phyloP scores from a whole-genome alignment of 1,284 basidiomycete species.

The Ceratobasidium theobromae region DNA sequence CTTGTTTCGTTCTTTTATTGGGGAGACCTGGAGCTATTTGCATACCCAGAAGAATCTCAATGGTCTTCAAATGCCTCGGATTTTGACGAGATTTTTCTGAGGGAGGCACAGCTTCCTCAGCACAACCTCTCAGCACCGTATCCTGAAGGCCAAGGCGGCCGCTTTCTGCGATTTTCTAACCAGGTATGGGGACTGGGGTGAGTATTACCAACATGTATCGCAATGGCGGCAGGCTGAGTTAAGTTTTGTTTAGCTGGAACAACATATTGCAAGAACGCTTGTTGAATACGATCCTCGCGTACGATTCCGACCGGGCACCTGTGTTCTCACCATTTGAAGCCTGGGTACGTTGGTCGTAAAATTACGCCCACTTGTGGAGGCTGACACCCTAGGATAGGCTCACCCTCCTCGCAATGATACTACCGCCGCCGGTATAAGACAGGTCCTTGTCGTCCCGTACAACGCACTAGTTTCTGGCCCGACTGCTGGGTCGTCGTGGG shows the following conservation, averaged over 20 bases:
- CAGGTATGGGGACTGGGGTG: conserved; percentile 34
- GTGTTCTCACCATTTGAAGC: conserved; percentile 33
- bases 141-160: conserved; percentile 34
- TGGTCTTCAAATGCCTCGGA: conserved; percentile 13
- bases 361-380: background rate
- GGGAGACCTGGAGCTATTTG: background rate
- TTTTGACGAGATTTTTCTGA: conserved; percentile 24
- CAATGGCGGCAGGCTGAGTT: background rate
- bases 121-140: conserved; percentile 31
- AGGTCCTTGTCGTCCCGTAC: conserved; percentile 20
- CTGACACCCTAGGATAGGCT: background rate
- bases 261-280: conserved; percentile 60
- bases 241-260: conserved; percentile 55
- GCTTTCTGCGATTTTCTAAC: conserved; percentile 28
- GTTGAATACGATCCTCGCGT: conserved; percentile 39
- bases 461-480: conserved; percentile 60
- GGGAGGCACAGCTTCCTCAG: conserved; percentile 34
- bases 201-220: background rate
- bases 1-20: conserved; percentile 15
- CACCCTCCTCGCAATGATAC: conserved; percentile 19
- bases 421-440: background rate
- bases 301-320: conserved; percentile 35
- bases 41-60: background rate
- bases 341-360: conserved; percentile 2
- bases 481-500: conserved; percentile 53